Base-by-base conservation (phyloP, 2,329 filamentous ascomycete species). In the Colletotrichum acutatum region DNA sequence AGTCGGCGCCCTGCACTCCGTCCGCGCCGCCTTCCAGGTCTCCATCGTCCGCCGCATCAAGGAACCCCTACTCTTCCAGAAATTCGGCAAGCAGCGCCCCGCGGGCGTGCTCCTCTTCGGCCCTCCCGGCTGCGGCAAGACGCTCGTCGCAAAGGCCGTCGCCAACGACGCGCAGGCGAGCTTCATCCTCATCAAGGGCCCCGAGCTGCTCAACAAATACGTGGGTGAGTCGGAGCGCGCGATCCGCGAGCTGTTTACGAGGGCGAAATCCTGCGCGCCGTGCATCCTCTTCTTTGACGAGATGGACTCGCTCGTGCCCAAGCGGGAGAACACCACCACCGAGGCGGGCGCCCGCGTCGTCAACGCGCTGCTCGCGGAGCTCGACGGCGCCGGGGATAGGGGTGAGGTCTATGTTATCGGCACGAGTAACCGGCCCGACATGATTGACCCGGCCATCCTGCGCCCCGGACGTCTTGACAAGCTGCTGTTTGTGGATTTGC, bases 101-200 rank as follows among this genome's bases (percentile, higher is more conserved):
- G 93, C 94, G 0, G 97, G 97, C 19, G 95, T 98, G 3, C 88
- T 99, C 0, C 93, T 99, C 67, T 99, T 96, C 95, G 97, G 97
- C 0, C 97, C 97, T 1, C 97, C 97, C 0, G 97, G 97, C 7
- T 99, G 97, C 82, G 97, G 97, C 78, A 99, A 99, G 82, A 99
- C 97, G 0, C 89, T 99, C 1, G 91, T 99, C 1, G 97, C 97
- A 22, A 98, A 98, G 84, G 97, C 97, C 4, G 95, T 98, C 5
- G 97, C 97, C 68, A 97, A 97, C 81, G 95, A 98, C 81, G 95
- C 94, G 8, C 95, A 96, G 81, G 97, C 97, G 60, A 98, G 98
- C 83, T 99, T 99, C 86, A 99, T 99, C 83, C 95, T 95, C 65
- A 95, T 99, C 83, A 98, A 98, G 83, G 97, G 97, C 0, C 97